phyloP scores from a whole-genome alignment of 257 asterid species.

The Salvia hispanica region DNA sequence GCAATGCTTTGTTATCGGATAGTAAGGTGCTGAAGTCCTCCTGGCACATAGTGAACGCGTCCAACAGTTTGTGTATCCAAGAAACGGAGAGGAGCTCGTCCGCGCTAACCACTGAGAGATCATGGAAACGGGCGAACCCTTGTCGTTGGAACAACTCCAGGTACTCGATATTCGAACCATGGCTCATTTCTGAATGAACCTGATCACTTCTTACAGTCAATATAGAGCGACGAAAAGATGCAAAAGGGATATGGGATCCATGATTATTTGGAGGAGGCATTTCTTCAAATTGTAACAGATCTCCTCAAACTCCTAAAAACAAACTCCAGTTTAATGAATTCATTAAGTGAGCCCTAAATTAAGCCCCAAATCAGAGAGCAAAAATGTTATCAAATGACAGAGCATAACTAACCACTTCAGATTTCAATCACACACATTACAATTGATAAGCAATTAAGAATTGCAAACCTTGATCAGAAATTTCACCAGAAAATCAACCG shows the following conservation, averaged over 20 bases:
- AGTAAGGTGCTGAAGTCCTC: slow-evolving; percentile 60
- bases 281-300: slow-evolving; percentile 31
- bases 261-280: slow-evolving; percentile 77
- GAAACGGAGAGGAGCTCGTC: slow-evolving; percentile 78
- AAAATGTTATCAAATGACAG: not conserved
- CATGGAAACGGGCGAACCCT: slow-evolving; percentile 55
- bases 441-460: slow-evolving; percentile 7
- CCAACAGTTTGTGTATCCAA: slow-evolving; percentile 76
- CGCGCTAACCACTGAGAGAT: slow-evolving; percentile 50
- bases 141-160: slow-evolving; percentile 61
- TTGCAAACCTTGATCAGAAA: slow-evolving; percentile 25
- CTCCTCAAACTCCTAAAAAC: slow-evolving; percentile 35
- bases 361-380: slow-evolving; percentile 4
- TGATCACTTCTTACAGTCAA: slow-evolving; percentile 59
- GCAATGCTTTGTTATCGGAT: slow-evolving; percentile 42
- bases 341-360: slow-evolving; percentile 10
- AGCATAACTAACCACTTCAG: slow-evolving; percentile 11
- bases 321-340: slow-evolving; percentile 2
- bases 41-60: slow-evolving; percentile 57
- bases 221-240: slow-evolving; percentile 82
- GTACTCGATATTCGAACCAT: slow-evolving; percentile 43
- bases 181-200: slow-evolving; percentile 59
- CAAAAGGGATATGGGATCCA: slow-evolving; percentile 64
- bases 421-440: slow-evolving; percentile 17
- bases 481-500: slow-evolving; percentile 17